Percentiles rank a stretch among this genome's conserved stretches.
Evolutionary conservation across 2,329 filamentous ascomycete species (phyloP).

Genomic region (Paracorniculantispora psalliotae): DNA sequence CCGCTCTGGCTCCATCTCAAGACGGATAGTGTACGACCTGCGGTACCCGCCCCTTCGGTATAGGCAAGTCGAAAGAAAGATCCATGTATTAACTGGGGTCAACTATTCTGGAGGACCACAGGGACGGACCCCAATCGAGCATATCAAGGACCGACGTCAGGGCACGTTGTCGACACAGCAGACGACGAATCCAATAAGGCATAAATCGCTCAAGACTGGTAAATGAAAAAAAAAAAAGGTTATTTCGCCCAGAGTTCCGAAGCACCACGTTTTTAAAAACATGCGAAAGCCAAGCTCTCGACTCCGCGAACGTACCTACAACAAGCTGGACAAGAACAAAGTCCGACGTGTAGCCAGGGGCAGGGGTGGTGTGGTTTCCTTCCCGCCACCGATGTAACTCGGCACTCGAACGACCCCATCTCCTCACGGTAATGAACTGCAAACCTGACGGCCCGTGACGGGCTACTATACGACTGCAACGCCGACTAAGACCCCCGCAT

Average conservation of each 20-base stretch:
- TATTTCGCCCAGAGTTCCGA: neutral
- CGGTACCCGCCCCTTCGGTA: too few species aligned
- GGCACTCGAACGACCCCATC: neutral
- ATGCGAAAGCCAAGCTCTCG: neutral
- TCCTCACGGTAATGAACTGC: neutral
- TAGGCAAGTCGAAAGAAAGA: neutral
- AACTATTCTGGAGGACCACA: neutral
- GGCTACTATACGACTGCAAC: neutral
- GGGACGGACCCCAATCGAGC: neutral
- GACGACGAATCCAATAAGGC: neutral
- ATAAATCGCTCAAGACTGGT: neutral
- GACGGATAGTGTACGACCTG: too few species aligned
- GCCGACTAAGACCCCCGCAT: neutral
- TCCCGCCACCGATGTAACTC: neutral
- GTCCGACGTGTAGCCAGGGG: neutral
- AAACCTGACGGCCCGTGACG: neutral
- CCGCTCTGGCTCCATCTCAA: too few species aligned
- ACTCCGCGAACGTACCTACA: neutral
- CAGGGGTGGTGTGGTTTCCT: neutral
- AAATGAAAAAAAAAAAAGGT: neutral
- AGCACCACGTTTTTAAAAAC: neutral
- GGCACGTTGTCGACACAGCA: neutral
- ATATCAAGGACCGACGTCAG: neutral
- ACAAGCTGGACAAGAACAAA: neutral
- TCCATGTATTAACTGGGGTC: neutral